Evolutionary conservation across 139 green algal species (phyloP).

Genomic region (Cymbomonas tetramitiformis): DNA sequence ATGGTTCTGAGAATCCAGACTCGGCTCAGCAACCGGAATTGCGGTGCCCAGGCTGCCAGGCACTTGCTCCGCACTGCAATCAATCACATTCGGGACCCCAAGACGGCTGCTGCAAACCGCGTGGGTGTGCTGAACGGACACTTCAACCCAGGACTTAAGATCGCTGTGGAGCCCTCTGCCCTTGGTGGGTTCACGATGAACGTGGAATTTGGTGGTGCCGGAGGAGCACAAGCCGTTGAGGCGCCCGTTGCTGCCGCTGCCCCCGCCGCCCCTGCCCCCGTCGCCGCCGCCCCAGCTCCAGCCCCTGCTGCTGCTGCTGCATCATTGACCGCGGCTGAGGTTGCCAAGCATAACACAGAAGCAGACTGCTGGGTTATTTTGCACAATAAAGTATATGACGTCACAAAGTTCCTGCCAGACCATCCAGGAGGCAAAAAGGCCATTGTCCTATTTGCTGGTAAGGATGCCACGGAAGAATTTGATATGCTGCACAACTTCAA

Average conservation of each 20-base stretch:
- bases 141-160: conserved; percentile 3
- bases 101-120: neutral
- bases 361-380: conserved; percentile 28
- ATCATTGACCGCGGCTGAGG: conserved; percentile 9
- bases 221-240: neutral
- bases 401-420: conserved; percentile 27
- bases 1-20: too few relatives aligned
- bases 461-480: conserved; percentile 31
- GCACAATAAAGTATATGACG: conserved; percentile 26
- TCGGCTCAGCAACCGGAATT: too few relatives aligned
- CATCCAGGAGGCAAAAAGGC: conserved; percentile 28
- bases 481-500: conserved; percentile 28
- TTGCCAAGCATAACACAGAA: conserved; percentile 28
- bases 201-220: too few relatives aligned
- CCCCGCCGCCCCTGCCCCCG: neutral
- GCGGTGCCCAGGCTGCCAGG: too few relatives aligned
- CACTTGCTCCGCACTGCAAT: conserved; percentile 15
- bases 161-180: too few relatives aligned
- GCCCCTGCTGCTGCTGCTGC: neutral
- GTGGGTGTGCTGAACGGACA: neutral
- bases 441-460: conserved; percentile 28
- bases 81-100: neutral
- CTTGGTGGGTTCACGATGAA: too few relatives aligned
- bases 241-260: neutral
- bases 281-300: neutral